Conservation (phyloP, 176 grass and related monocot species). For the Bothriochloa decipiens region DNA sequence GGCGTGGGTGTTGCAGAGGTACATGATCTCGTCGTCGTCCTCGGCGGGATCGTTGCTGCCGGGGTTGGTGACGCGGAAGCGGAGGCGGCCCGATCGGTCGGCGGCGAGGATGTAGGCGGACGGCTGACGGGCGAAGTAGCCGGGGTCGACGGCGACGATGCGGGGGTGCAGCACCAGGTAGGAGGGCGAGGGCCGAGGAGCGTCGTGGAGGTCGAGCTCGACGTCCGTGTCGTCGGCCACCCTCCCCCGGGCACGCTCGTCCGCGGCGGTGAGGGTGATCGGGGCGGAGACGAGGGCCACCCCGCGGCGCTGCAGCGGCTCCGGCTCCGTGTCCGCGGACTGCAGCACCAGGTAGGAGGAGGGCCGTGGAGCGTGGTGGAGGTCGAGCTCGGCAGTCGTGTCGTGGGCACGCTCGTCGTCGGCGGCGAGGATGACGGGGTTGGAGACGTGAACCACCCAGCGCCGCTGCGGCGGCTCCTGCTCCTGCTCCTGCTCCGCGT, state of each 20-base stretch:
- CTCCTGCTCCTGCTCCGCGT: too few species aligned
- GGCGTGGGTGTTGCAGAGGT: slow-evolving; percentile 2
- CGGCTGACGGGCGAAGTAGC: background rate
- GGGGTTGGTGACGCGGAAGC: background rate
- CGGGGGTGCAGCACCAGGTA: slow-evolving; percentile 1
- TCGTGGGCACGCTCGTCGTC: too few species aligned
- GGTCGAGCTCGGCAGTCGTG: background rate
- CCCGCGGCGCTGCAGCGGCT: background rate
- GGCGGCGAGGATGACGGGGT: too few species aligned
- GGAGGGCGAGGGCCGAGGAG: background rate
- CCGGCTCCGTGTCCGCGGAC: too few species aligned
- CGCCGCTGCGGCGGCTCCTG: too few species aligned
- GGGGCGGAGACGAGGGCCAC: background rate
- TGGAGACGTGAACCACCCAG: too few species aligned
- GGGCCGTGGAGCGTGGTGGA: background rate
- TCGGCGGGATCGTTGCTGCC: background rate
- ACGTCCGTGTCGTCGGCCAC: background rate
- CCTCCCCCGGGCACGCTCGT: background rate
- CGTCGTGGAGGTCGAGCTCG: background rate
- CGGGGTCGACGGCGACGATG: background rate
- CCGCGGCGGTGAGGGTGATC: too few species aligned
- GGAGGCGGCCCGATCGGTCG: background rate
- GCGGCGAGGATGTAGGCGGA: background rate
- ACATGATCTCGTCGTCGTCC: background rate
- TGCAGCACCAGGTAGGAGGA: too few species aligned